Conservation (phyloP, 169 alveolate genomes). For the Cryptosporidium ryanae region DNA sequence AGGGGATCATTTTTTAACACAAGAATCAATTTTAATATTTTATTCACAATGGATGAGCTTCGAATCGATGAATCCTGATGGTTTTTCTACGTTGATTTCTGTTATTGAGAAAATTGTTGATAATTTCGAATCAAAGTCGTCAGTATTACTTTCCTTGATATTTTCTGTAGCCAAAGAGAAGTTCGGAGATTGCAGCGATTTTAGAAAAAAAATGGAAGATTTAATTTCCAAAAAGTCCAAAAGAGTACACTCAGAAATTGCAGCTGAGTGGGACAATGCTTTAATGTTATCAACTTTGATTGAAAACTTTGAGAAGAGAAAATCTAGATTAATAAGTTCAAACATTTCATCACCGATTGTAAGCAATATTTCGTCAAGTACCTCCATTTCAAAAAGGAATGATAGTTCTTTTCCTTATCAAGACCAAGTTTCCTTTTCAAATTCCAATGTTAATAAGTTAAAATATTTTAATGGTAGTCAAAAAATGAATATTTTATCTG, state of each 20-base stretch:
- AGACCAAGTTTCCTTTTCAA: neutral
- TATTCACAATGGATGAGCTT: slow-evolving; percentile 60
- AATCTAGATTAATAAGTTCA: neutral
- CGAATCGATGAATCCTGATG: slow-evolving; percentile 2
- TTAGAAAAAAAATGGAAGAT: neutral
- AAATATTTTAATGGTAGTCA: neutral
- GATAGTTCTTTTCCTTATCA: neutral
- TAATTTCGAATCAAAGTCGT: neutral
- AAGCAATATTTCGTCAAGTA: neutral
- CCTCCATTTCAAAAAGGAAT: no score
- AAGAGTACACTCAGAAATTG: neutral
- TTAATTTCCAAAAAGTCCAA: neutral
- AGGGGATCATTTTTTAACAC: neutral
- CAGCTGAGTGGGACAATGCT: slow-evolving; percentile 34
- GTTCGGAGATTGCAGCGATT: neutral
- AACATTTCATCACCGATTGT: neutral
- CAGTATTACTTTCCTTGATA: neutral
- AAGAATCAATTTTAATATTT: slow-evolving; percentile 28
- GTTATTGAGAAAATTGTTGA: neutral
- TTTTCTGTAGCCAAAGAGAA: slow-evolving; percentile 20
- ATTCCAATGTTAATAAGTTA: neutral
- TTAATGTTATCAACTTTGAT: neutral
- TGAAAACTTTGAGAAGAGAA: slow-evolving; percentile 1
- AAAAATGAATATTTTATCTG: neutral
- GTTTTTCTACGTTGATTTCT: neutral